Evolutionary conservation across 352 stramenopile genomes (phyloP), one percentile per base, ranked within the genome.

Genomic region (Thraustochytrium striatum): DNA sequence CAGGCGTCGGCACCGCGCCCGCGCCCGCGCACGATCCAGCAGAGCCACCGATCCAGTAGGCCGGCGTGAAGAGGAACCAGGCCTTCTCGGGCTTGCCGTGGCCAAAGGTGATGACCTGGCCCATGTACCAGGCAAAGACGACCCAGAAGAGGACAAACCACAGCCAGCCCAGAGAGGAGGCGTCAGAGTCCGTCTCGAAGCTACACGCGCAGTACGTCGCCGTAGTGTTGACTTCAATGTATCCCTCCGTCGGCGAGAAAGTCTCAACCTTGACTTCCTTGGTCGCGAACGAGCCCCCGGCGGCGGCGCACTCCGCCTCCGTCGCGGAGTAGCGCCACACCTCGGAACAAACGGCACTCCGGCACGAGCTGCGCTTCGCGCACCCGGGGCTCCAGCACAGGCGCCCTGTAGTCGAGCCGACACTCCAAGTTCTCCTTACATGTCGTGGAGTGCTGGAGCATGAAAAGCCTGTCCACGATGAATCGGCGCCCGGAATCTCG

Each of bases 141-240:
- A 55, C 47, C 47, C 47, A 55, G 25, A 55, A 55, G 16, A 55
- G 16, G 47, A 16, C 25, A n/a, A n/a, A n/a, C n/a, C n/a, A n/a
- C n/a, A n/a, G n/a, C n/a, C n/a, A n/a, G n/a, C n/a, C n/a, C n/a
- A n/a, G n/a, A n/a, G n/a, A n/a, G n/a, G n/a, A n/a, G n/a, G n/a
- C n/a, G n/a, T n/a, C n/a, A 75, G 32, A 3, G 32, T 75, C 65
- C 65, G 61, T 13, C 43, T 5, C 8, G 65, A 30, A 43, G 1
- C 52, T 38, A 70, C 36, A 5, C 25, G 5, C n/a, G 39, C 19
- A 3, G 41, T 70, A 53, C n/a, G n/a, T n/a, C 21, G 65, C 41
- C 25, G 61, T 39, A 44, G 61, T 58, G 52, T 75, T 75, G 16
- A 61, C 21, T 30, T 68, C 32, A 32, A 39, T 39, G 30, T 75